phyloP scores from a whole-genome alignment of 108 stramenopile genomes.

The Nannochloropsis salina region DNA sequence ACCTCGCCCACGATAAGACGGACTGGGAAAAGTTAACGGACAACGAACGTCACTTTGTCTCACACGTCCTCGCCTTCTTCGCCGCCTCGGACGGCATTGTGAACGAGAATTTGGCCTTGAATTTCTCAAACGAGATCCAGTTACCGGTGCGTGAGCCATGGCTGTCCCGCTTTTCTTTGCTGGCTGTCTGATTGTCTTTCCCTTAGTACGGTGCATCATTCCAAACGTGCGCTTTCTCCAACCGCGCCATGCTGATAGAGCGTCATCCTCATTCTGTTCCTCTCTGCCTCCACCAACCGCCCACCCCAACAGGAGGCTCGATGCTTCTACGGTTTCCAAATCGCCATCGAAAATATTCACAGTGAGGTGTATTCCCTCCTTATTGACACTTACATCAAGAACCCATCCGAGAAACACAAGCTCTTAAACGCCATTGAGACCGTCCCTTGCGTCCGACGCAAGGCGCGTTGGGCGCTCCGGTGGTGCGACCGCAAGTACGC shows the following conservation, averaged over 20 bases:
- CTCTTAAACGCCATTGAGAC: constrained; percentile 54
- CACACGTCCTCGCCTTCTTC: constrained; percentile 97
- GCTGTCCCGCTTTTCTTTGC: background rate
- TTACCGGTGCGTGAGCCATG: constrained; percentile 45
- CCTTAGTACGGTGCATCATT: background rate
- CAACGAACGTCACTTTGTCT: constrained; percentile 96
- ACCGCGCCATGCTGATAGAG: too few relatives aligned
- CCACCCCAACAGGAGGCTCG: constrained; percentile 69
- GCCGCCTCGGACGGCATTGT: constrained; percentile 99
- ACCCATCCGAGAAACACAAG: constrained; percentile 58
- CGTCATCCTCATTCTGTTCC: background rate
- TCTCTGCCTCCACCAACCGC: background rate
- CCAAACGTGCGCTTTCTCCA: background rate
- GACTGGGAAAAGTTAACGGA: constrained; percentile 84
- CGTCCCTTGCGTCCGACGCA: constrained; percentile 85
- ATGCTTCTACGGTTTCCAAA: constrained; percentile 99
- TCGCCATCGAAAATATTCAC: constrained; percentile 99
- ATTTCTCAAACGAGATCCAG: constrained; percentile 94
- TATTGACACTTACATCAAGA: constrained; percentile 96
- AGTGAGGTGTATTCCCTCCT: constrained; percentile 94
- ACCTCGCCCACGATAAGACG: constrained; percentile 83
- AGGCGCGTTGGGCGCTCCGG: constrained; percentile 95
- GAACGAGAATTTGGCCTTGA: constrained; percentile 95
- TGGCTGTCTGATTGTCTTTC: background rate
- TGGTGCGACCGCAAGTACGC: constrained; percentile 82